Percentiles rank a stretch among this genome's conserved stretches.
Conservation (phyloP, 768 basidiomycete species). For the Termitomyces sp. region DNA sequence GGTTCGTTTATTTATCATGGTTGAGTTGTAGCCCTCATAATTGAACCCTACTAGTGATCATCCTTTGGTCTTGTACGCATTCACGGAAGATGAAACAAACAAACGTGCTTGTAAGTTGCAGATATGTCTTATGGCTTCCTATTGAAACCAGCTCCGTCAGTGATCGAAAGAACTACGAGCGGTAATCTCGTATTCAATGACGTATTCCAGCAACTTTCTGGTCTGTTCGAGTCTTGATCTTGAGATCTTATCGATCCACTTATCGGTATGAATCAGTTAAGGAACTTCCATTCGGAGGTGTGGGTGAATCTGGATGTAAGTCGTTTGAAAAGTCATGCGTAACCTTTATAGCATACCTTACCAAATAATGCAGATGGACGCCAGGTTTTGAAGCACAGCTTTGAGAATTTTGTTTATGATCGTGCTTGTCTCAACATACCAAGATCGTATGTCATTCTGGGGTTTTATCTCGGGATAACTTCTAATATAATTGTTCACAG, state of each 20-base stretch:
- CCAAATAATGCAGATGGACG: slow-evolving; percentile 39
- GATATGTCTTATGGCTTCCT: neutral
- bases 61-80: slow-evolving; percentile 60
- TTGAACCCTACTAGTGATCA: slow-evolving; percentile 32
- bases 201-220: slow-evolving; percentile 44
- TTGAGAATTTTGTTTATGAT: slow-evolving; percentile 47
- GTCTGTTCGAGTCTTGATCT: slow-evolving; percentile 24
- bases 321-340: slow-evolving; percentile 16
- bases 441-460: slow-evolving; percentile 32
- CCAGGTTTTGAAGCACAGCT: slow-evolving; percentile 47
- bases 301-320: slow-evolving; percentile 64
- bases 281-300: slow-evolving; percentile 44
- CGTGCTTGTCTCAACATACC: slow-evolving; percentile 47
- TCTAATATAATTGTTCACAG: slow-evolving; percentile 19
- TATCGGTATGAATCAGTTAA: slow-evolving; percentile 15
- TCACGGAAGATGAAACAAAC: slow-evolving; percentile 40
- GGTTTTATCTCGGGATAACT: neutral
- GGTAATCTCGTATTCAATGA: slow-evolving; percentile 59
- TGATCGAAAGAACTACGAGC: slow-evolving; percentile 49
- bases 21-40: neutral
- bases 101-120: slow-evolving; percentile 31
- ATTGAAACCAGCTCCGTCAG: slow-evolving; percentile 22
- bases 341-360: neutral
- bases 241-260: neutral
- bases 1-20: slow-evolving; percentile 27